phyloP scores from a whole-genome alignment of 306 rosid species.

The Castanea sativa region DNA sequence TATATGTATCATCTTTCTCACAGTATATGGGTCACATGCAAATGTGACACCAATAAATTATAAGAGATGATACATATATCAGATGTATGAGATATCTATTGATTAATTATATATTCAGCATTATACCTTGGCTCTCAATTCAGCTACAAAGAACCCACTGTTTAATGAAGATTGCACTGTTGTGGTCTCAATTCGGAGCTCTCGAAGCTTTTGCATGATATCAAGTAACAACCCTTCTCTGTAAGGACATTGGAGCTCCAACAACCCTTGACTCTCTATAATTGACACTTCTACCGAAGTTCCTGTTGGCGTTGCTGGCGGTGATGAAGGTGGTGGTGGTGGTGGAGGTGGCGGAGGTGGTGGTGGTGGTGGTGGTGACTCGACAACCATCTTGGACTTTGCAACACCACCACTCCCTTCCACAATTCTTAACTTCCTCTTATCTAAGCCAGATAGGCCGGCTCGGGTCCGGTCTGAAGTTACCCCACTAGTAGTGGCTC shows the following conservation, averaged over 20 bases:
- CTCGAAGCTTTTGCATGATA: conserved; percentile 68
- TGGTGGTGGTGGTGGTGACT: not conserved
- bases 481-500: conserved; percentile 18
- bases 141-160: conserved; percentile 63
- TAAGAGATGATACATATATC: not conserved
- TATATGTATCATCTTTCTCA: too few relatives aligned
- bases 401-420: conserved; percentile 48
- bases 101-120: not conserved
- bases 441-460: conserved; percentile 30
- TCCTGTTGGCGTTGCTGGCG: conserved; percentile 7
- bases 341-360: not conserved
- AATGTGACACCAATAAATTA: not conserved
- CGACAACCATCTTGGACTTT: conserved; percentile 38
- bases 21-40: too few relatives aligned
- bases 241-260: conserved; percentile 76
- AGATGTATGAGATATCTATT: too few relatives aligned
- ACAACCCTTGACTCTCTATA: conserved; percentile 76
- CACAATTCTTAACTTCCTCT: conserved; percentile 67
- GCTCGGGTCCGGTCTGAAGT: not conserved
- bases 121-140: conserved; percentile 66
- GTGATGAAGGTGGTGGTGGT: not conserved
- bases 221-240: conserved; percentile 80
- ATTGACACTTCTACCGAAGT: conserved; percentile 80
- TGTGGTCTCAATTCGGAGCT: conserved; percentile 66
- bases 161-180: conserved; percentile 66